Conservation (phyloP, 2,329 filamentous ascomycete species). For the Colletotrichum tanaceti region DNA sequence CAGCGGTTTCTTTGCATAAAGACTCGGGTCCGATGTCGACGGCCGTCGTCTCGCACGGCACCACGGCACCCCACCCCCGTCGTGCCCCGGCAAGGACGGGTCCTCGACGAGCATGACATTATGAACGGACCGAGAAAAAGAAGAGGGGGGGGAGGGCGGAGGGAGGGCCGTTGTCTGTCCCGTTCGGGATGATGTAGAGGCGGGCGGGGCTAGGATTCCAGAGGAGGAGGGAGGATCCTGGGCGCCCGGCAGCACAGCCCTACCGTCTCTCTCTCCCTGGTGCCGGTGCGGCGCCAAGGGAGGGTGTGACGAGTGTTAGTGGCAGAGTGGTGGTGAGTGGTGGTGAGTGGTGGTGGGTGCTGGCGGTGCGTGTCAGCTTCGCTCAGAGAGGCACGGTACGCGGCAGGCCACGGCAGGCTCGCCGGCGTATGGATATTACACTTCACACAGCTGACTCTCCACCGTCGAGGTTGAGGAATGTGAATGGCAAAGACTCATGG, state of each 20-base stretch:
- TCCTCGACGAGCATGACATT: background rate
- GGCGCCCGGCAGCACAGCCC: constrained; percentile 22
- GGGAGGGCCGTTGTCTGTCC: constrained; percentile 17
- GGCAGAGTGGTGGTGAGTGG: background rate
- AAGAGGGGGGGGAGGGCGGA: background rate
- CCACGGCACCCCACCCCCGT: no score
- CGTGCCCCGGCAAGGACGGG: background rate
- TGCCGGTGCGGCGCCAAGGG: constrained; percentile 20
- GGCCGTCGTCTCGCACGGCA: background rate
- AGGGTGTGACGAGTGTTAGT: background rate
- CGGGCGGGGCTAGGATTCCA: background rate
- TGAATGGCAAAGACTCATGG: background rate
- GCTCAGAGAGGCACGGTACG: constrained; percentile 11
- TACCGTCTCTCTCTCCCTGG: constrained; percentile 6
- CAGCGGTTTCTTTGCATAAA: constrained; percentile 12
- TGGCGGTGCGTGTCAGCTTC: constrained; percentile 24
- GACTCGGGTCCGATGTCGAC: constrained; percentile 14
- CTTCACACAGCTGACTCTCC: background rate
- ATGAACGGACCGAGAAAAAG: background rate
- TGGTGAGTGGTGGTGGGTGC: no score
- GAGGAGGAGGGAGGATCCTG: constrained; percentile 3
- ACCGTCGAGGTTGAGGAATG: background rate
- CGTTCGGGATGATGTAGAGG: constrained; percentile 17
- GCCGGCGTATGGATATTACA: background rate
- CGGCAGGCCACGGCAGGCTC: constrained; percentile 13